A percentile compares a stretch with the other conserved stretches of the same genome.
Conservation (phyloP, 2,329 filamentous ascomycete genomes). For the Apiospora saccharicola region DNA sequence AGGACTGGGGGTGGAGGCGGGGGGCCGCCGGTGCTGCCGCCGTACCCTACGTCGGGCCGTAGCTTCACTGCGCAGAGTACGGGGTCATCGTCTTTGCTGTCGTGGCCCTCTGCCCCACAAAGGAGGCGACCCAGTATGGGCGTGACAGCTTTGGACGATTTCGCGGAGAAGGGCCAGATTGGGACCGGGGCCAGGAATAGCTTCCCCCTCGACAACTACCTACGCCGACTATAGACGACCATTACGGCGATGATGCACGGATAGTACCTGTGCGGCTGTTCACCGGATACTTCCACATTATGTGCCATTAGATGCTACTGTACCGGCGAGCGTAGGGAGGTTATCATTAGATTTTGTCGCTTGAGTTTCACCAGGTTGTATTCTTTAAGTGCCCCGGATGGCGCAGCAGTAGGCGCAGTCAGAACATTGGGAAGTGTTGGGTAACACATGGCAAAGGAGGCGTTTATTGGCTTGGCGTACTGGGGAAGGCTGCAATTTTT, state of each 20-base stretch:
- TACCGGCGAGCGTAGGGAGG: neutral
- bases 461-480: slow-evolving; percentile 17
- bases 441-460: neutral
- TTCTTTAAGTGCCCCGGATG: neutral
- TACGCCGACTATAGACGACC: slow-evolving; percentile 28
- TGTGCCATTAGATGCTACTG: neutral
- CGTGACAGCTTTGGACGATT: slow-evolving; percentile 37
- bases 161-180: slow-evolving; percentile 38
- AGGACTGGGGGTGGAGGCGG: neutral
- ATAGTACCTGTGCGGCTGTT: neutral
- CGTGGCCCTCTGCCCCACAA: slow-evolving; percentile 1
- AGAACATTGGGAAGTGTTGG: neutral
- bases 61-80: slow-evolving; percentile 24
- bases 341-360: neutral
- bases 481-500: neutral
- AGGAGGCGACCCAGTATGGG: slow-evolving; percentile 28
- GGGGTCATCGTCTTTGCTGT: slow-evolving; percentile 19
- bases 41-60: slow-evolving; percentile 23
- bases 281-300: neutral
- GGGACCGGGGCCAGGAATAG: slow-evolving; percentile 32
- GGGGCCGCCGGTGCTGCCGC: neutral
- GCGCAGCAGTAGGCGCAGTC: neutral
- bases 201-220: slow-evolving; percentile 32
- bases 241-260: neutral
- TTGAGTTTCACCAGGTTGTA: neutral